phyloP scores from a whole-genome alignment of 1,284 basidiomycete species.

The Cutaneotrichosporon cutaneum region DNA sequence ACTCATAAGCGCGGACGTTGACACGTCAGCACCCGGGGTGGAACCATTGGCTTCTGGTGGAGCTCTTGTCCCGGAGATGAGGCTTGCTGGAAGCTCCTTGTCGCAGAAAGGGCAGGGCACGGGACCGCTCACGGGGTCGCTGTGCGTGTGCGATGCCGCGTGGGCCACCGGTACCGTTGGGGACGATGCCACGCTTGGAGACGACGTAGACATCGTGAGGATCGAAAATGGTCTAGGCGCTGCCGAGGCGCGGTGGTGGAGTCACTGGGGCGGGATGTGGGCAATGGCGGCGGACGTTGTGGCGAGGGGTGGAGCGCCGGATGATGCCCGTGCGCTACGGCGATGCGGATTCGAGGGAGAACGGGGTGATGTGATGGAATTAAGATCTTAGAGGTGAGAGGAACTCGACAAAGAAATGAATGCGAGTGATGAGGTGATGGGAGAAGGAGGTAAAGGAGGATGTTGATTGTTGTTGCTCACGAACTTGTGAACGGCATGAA shows the following conservation, averaged over 20 bases:
- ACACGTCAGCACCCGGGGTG: neutral
- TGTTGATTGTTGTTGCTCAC: neutral
- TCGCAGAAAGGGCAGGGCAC: slow-evolving; percentile 47
- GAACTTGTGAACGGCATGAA: too few relatives aligned
- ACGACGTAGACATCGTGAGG: neutral
- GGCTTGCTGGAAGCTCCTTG: slow-evolving; percentile 38
- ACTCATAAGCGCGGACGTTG: slow-evolving; percentile 7
- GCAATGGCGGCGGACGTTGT: slow-evolving; percentile 1
- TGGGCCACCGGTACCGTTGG: neutral
- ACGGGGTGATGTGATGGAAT: neutral
- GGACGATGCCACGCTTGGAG: neutral
- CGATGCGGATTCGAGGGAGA: neutral
- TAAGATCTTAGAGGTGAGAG: too few relatives aligned
- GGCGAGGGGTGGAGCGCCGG: neutral
- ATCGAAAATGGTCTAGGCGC: neutral
- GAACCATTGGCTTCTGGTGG: neutral
- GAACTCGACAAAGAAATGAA: neutral
- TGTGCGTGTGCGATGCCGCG: neutral
- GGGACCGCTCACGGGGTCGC: slow-evolving; percentile 17
- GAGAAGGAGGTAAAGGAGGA: neutral
- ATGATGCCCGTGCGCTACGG: neutral
- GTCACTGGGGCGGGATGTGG: neutral
- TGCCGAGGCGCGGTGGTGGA: neutral
- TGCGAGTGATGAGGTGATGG: neutral
- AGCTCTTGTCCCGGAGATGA: slow-evolving; percentile 18